Conservation (phyloP, 1,139 yeast genomes). For the Kodamaea anthophila region DNA sequence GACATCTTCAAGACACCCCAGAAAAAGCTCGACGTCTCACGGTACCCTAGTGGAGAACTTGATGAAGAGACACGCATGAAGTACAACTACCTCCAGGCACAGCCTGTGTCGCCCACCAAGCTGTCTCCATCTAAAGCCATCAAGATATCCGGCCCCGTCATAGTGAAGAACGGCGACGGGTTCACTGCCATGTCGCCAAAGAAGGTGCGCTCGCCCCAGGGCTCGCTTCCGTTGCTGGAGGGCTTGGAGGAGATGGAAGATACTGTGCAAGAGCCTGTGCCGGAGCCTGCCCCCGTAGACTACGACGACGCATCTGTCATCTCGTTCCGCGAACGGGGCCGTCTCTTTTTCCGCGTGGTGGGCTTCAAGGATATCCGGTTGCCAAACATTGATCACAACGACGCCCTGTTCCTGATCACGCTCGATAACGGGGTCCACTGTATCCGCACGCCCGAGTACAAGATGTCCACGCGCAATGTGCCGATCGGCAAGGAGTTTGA, state of each 20-base stretch:
- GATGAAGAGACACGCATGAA: slow-evolving; percentile 12
- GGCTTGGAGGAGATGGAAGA: not conserved
- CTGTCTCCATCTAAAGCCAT: slow-evolving; percentile 21
- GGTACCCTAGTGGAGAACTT: slow-evolving; percentile 4
- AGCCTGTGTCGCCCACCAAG: slow-evolving; percentile 5
- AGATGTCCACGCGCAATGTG: slow-evolving; percentile 36
- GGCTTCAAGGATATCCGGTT: slow-evolving; percentile 53
- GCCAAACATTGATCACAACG: slow-evolving; percentile 48
- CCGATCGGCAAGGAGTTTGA: slow-evolving; percentile 79
- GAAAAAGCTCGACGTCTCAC: slow-evolving; percentile 6
- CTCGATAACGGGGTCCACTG: slow-evolving; percentile 90
- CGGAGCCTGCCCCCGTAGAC: slow-evolving; percentile 3
- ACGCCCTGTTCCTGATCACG: slow-evolving; percentile 63
- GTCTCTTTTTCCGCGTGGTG: slow-evolving; percentile 62
- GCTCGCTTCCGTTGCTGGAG: not conserved
- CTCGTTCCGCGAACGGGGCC: slow-evolving; percentile 52
- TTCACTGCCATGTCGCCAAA: slow-evolving; percentile 20
- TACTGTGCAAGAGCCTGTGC: slow-evolving; percentile 1
- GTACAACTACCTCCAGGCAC: slow-evolving; percentile 10
- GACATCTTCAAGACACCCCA: slow-evolving; percentile 26
- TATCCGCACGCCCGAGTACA: slow-evolving; percentile 64
- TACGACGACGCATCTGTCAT: slow-evolving; percentile 5
- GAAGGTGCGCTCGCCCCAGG: slow-evolving; percentile 18
- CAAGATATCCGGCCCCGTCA: slow-evolving; percentile 37
- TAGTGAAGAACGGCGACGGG: slow-evolving; percentile 25